A percentile compares a stretch with the other conserved stretches of the same genome.
phyloP scores from a whole-genome alignment of 345 rosid species.

The Arabidopsis thaliana region DNA sequence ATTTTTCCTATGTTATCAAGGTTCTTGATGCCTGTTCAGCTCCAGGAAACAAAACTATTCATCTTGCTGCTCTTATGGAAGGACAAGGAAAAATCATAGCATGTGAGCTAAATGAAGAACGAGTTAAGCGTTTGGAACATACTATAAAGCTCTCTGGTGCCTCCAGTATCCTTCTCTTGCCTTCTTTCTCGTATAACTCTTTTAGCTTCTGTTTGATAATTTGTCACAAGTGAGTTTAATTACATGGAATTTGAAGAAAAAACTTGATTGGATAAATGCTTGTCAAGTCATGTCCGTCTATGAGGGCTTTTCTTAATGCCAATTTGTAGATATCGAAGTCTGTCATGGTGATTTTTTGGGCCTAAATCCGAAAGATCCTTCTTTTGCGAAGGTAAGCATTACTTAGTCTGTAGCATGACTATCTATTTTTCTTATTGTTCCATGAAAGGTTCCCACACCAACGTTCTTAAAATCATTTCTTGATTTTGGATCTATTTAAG shows the following conservation, averaged over 20 bases:
- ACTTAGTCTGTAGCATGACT: slow-evolving; percentile 3
- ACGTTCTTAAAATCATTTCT: background rate
- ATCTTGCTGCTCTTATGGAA: slow-evolving; percentile 90
- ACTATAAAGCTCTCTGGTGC: slow-evolving; percentile 87
- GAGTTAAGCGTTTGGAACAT: slow-evolving; percentile 69
- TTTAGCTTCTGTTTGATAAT: slow-evolving; percentile 17
- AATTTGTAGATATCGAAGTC: slow-evolving; percentile 53
- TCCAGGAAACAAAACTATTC: slow-evolving; percentile 97
- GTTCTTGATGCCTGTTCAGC: slow-evolving; percentile 98
- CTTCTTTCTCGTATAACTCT: slow-evolving; percentile 13
- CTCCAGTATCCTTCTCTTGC: slow-evolving; percentile 68
- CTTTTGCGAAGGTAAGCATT: slow-evolving; percentile 61
- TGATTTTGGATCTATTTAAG: slow-evolving; percentile 4
- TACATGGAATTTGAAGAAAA: slow-evolving; percentile 1
- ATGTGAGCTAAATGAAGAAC: slow-evolving; percentile 77
- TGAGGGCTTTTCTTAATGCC: slow-evolving; percentile 46
- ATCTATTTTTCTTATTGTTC: slow-evolving; percentile 1
- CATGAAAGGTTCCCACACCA: background rate
- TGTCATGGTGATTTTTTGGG: slow-evolving; percentile 69
- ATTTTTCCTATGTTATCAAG: slow-evolving; percentile 52
- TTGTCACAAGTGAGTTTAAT: background rate
- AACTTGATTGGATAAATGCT: slow-evolving; percentile 8
- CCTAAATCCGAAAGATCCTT: slow-evolving; percentile 63
- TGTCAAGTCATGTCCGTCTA: slow-evolving; percentile 1
- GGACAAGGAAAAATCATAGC: slow-evolving; percentile 80